phyloP scores from a whole-genome alignment of 2,329 filamentous ascomycete genomes.

The Aureobasidium sp. region DNA sequence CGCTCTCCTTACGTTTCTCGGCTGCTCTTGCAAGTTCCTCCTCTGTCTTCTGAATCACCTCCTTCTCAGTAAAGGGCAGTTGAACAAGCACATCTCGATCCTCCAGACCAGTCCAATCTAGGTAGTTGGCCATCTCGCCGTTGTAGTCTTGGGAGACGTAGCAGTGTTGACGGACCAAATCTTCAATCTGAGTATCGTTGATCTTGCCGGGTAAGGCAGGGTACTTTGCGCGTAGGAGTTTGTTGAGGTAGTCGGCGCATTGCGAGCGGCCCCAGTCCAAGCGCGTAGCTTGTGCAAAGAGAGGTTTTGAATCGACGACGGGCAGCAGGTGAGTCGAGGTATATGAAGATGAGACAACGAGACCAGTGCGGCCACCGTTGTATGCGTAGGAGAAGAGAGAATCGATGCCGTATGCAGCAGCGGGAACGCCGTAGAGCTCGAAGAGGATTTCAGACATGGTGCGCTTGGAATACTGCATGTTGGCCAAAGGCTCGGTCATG shows the following conservation, averaged over 20 bases:
- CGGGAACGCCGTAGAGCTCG: conserved; percentile 87
- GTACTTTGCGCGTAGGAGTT: conserved; percentile 85
- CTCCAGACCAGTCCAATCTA: conserved; percentile 89
- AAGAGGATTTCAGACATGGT: conserved; percentile 93
- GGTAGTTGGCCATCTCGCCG: conserved; percentile 61
- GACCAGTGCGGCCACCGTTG: conserved; percentile 77
- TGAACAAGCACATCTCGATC: conserved; percentile 84
- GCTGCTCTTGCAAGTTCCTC: conserved; percentile 86
- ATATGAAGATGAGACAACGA: conserved; percentile 87
- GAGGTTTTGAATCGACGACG: conserved; percentile 75
- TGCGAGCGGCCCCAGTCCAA: conserved; percentile 94
- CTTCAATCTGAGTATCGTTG: conserved; percentile 76
- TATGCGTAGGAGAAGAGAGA: conserved; percentile 92
- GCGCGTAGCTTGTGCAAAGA: conserved; percentile 76
- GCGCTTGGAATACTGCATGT: conserved; percentile 73
- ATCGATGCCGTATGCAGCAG: conserved; percentile 88
- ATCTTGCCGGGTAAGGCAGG: conserved; percentile 80
- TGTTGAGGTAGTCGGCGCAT: conserved; percentile 80
- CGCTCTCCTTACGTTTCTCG: conserved; percentile 91
- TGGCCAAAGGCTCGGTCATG: conserved; percentile 93
- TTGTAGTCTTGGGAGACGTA: conserved; percentile 84
- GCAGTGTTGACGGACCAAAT: conserved; percentile 80
- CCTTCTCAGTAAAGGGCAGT: conserved; percentile 86
- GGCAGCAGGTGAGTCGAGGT: conserved; percentile 94
- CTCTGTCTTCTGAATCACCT: conserved; percentile 84